phyloP scores from a whole-genome alignment of 176 grass and related monocot genomes.

The Triticum turgidum region DNA sequence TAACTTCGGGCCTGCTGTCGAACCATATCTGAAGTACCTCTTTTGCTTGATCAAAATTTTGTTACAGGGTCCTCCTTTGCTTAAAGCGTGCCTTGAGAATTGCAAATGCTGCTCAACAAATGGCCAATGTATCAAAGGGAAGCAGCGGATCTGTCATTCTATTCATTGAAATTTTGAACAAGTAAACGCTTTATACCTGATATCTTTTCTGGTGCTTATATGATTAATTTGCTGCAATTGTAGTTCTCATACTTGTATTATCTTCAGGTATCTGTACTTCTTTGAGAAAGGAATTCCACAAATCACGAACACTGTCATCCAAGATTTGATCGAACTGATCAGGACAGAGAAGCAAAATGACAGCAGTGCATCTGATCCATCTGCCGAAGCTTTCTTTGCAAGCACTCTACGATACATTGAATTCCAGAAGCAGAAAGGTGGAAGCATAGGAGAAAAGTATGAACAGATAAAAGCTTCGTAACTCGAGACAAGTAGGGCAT shows the following conservation, averaged over 20 bases:
- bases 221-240: neutral
- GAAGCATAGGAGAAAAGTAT: constrained; percentile 80
- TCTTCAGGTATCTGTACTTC: constrained; percentile 90
- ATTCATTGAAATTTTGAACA: constrained; percentile 99
- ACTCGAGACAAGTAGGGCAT: neutral
- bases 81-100: constrained; percentile 98
- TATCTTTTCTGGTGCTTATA: constrained; percentile 28
- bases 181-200: constrained; percentile 51
- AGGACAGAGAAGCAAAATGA: constrained; percentile 86
- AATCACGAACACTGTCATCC: constrained; percentile 80
- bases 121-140: constrained; percentile 83
- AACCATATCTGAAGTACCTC: constrained; percentile 11
- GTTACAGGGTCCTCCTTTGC: constrained; percentile 92
- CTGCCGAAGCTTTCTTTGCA: constrained; percentile 81
- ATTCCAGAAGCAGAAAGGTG: constrained; percentile 97
- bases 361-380: constrained; percentile 52
- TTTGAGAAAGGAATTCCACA: constrained; percentile 98
- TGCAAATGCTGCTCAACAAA: constrained; percentile 94
- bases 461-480: constrained; percentile 73
- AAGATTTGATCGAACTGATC: constrained; percentile 94
- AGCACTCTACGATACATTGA: constrained; percentile 90
- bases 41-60: constrained; percentile 11
- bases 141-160: constrained; percentile 72
- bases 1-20: neutral
- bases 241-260: neutral